Evolutionary conservation across 2,329 filamentous ascomycete genomes (phyloP), one percentile per base, ranked within the genome.

Genomic region (Sclerotinia trifoliorum): DNA sequence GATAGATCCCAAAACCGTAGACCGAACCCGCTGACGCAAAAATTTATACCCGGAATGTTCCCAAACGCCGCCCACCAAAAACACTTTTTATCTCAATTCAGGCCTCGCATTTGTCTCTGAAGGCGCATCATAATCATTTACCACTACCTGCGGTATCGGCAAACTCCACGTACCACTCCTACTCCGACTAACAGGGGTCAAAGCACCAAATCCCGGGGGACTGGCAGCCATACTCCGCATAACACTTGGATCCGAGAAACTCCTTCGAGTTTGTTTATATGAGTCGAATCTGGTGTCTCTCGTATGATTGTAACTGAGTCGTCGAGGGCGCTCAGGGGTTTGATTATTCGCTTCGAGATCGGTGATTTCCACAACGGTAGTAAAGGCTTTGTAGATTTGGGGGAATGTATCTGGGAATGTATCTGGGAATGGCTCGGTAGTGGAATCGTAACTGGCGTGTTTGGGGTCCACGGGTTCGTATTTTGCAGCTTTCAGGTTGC

Each of bases 61-160:
- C 48, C 39, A 49, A 52, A 48, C 65, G 29, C 54, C 65, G 24
- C 55, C 51, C 52, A 60, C 24, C n/a, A 5, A 35, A 35, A 42
- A 6, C 21, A 32, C 24, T 29, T 68, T 62, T 19, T 64, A 57
- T 29, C 29, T 48, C 29, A 32, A 7, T 11, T 48, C 29, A 42
- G 11, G 15, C 39, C 26, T 69, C 42, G 51, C 66, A 29, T 66
- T 70, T 8, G 44, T 60, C 21, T 72, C 70, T 68, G 73, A 70
- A 66, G 61, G 70, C 1, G 65, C 68, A 69, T 73, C 72, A 69
- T 74, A 70, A 67, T 74, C 69, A 54, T 74, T 42, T 5, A 75
- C 69, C 48, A 66, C 32, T 5, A 75, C 70, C 42, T 65, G 39
- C 1, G 73, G 73, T 29, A 74, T 52, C 29, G 46, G 29, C 5